Evolutionary conservation across 768 basidiomycete species (phyloP), one percentile per base, ranked within the genome.

Genomic region (Collybia nuda): DNA sequence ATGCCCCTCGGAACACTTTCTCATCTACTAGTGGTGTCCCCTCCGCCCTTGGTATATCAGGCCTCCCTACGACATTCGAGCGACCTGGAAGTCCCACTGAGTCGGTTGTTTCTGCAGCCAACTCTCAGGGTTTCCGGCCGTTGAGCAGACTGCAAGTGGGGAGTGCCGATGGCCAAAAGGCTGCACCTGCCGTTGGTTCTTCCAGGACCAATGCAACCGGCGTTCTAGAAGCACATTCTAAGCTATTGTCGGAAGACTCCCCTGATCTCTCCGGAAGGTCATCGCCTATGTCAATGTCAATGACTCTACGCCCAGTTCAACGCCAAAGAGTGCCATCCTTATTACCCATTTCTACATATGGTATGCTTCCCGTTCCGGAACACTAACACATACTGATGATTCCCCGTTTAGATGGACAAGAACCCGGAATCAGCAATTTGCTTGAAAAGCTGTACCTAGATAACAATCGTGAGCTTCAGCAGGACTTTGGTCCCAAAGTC

Each of bases 391-490:
- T 24, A 40, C 35, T 55, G 19, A 51, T 42, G 6, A 26, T 37
- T n/a, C 23, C 41, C 50, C 37, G 19, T 8, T 42, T 59, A 94
- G 95, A 97, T 57, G 90, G 90, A 0, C 89, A 89, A 60, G 96
- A 98, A 61, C 85, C 90, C 39, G 90, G 88, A 7, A 91, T 98
- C 59, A 88, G 81, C 61, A 89, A 90, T 43, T 73, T 98, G 11
- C 73, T 99, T 18, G 97, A 98, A 62, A 88, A 90, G 50, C 74
- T 95, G 18, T 98, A 93, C 62, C 74, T 92, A 32, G 93, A 95
- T 62, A 91, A 86, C 53, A 86, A 84, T 60, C 84, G 86, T 21
- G 93, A 97, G 51, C 76, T 93, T 1, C 84, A 93, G 51, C 79
- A 88, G 23, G 95, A 99, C 60, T 96, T 99, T 62, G 96, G 96